Percentiles rank a stretch among this genome's conserved stretches.
phyloP scores from a whole-genome alignment of 176 grass and related monocot genomes.

The Eragrostis nindensis region DNA sequence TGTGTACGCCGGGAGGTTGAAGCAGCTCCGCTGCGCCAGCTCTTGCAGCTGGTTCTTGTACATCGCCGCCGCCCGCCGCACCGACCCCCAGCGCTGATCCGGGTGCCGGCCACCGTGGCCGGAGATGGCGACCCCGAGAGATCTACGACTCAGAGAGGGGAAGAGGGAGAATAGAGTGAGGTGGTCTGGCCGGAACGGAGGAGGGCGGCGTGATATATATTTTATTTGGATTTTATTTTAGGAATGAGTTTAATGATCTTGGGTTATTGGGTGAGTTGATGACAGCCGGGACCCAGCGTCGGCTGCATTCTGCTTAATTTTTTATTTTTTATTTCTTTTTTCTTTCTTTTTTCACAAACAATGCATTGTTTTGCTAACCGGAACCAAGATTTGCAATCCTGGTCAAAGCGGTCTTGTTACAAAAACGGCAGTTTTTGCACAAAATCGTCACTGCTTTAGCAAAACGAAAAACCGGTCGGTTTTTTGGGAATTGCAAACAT shows the following conservation, averaged over 20 bases:
- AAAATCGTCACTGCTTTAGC: too few relatives aligned
- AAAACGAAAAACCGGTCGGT: too few relatives aligned
- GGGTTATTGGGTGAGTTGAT: too few relatives aligned
- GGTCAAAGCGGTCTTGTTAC: too few relatives aligned
- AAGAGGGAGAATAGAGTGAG: slow-evolving; percentile 9
- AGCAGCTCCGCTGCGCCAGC: slow-evolving; percentile 99
- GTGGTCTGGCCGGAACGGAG: neutral
- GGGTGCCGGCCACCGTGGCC: slow-evolving; percentile 47
- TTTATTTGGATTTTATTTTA: neutral
- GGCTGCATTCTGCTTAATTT: neutral
- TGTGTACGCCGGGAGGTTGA: slow-evolving; percentile 97
- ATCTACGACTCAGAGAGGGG: slow-evolving; percentile 38
- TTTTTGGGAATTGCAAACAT: too few relatives aligned
- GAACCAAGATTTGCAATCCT: too few relatives aligned
- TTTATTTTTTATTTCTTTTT: neutral
- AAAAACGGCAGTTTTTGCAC: too few relatives aligned
- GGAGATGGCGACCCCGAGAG: slow-evolving; percentile 37
- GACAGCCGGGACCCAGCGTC: neutral
- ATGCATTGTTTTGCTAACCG: too few relatives aligned
- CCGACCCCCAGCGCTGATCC: slow-evolving; percentile 5
- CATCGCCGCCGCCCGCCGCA: slow-evolving; percentile 49
- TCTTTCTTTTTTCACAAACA: neutral
- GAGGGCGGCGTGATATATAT: neutral
- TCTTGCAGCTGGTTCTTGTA: slow-evolving; percentile 99
- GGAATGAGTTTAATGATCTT: slow-evolving; percentile 3